Conservation (phyloP, 2,329 filamentous ascomycete species). For the Arthroderma sp. region DNA sequence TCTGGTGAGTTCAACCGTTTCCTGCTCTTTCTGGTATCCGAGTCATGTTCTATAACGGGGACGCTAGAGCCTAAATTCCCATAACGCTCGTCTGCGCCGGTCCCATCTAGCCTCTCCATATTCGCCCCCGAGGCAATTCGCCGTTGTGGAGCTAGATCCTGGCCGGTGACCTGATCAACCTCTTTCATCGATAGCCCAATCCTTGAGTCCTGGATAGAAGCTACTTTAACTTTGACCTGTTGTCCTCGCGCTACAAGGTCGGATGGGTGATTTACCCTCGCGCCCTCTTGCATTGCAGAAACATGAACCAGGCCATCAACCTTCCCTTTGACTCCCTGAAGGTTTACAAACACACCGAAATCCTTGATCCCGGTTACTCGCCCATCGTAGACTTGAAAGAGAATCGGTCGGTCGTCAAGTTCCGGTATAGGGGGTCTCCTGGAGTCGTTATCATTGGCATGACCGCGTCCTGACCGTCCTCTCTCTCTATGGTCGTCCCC, state of each 20-base stretch:
- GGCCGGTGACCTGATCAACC: constrained; percentile 78
- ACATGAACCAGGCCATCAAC: constrained; percentile 90
- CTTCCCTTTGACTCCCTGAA: constrained; percentile 76
- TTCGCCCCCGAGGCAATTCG: constrained; percentile 83
- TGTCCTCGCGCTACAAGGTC: constrained; percentile 74
- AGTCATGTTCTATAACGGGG: constrained; percentile 52
- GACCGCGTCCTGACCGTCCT: constrained; percentile 27
- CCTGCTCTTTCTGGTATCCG: constrained; percentile 50
- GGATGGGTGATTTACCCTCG: constrained; percentile 80
- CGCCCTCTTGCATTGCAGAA: constrained; percentile 72
- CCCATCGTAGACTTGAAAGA: constrained; percentile 83
- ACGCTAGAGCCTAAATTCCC: constrained; percentile 42
- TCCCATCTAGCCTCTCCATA: constrained; percentile 62
- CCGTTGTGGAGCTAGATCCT: constrained; percentile 66
- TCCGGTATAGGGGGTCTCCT: constrained; percentile 56
- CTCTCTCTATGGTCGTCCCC: constrained; percentile 36
- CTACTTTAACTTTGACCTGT: constrained; percentile 81
- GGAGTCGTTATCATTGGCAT: constrained; percentile 46
- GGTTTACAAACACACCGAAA: constrained; percentile 88
- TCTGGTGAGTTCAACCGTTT: constrained; percentile 96
- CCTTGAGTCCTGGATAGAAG: constrained; percentile 67
- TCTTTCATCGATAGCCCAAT: constrained; percentile 95
- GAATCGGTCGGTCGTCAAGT: constrained; percentile 65
- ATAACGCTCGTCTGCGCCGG: constrained; percentile 43
- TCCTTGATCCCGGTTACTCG: constrained; percentile 87